Conservation (phyloP, 2,329 filamentous ascomycete species). For the Pseudopyricularia javanii region DNA sequence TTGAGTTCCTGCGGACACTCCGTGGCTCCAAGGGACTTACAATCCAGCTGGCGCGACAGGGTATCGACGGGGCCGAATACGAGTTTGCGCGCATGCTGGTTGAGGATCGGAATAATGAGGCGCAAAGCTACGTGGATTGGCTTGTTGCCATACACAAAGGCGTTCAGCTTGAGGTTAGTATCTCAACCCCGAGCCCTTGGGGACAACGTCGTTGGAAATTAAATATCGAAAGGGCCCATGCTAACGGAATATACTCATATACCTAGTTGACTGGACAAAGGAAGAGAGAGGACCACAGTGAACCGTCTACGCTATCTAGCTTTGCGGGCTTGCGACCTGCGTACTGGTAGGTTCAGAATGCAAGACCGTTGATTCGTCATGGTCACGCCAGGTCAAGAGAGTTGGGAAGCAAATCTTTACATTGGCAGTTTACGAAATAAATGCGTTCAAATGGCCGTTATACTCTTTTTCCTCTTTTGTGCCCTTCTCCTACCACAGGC, state of each 20-base stretch:
- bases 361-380: background rate
- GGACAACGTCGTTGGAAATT: background rate
- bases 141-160: conserved; percentile 87
- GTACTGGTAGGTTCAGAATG: conserved; percentile 14
- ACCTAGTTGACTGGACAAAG: conserved; percentile 55
- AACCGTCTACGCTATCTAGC: conserved; percentile 35
- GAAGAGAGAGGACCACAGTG: conserved; percentile 51
- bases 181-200: background rate
- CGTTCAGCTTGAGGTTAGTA: conserved; percentile 73
- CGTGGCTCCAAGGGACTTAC: conserved; percentile 80
- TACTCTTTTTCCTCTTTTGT: background rate
- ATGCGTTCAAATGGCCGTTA: background rate
- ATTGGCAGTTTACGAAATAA: background rate
- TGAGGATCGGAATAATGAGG: conserved; percentile 95
- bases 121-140: conserved; percentile 97
- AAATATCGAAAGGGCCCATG: background rate
- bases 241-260: background rate
- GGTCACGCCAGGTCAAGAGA: background rate
- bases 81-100: conserved; percentile 87
- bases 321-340: conserved; percentile 29
- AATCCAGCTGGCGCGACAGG: conserved; percentile 83
- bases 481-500: too few species aligned
- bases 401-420: background rate
- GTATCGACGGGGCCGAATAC: conserved; percentile 87
- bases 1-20: conserved; percentile 71